phyloP scores from a whole-genome alignment of 2,329 filamentous ascomycete species.

The Fusarium domesticum region DNA sequence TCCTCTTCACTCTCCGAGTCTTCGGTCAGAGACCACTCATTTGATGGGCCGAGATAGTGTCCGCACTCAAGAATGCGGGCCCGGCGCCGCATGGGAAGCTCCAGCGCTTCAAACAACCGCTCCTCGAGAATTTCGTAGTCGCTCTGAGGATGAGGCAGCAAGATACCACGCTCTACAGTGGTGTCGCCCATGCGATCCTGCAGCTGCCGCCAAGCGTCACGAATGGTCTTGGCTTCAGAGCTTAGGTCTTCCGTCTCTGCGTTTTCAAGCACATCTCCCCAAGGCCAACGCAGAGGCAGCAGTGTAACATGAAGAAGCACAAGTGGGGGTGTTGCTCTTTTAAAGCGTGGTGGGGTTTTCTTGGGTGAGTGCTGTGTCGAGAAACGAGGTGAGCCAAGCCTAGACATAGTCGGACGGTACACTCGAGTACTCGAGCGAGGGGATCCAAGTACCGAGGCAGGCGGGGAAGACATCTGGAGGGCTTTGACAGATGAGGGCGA shows the following conservation, averaged over 20 bases:
- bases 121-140: slow-evolving; percentile 81
- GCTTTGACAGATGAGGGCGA: slow-evolving; percentile 67
- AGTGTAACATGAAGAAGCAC: slow-evolving; percentile 77
- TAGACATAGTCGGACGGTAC: slow-evolving; percentile 49
- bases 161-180: slow-evolving; percentile 67
- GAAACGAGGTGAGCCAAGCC: slow-evolving; percentile 53
- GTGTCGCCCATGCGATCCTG: slow-evolving; percentile 70
- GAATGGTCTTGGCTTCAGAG: slow-evolving; percentile 48
- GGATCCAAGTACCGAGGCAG: slow-evolving; percentile 55
- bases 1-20: slow-evolving; percentile 49
- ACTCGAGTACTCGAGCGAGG: slow-evolving; percentile 52
- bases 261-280: slow-evolving; percentile 54
- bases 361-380: slow-evolving; percentile 55
- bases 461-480: slow-evolving; percentile 69
- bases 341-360: slow-evolving; percentile 58
- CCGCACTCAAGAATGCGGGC: slow-evolving; percentile 72
- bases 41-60: slow-evolving; percentile 66
- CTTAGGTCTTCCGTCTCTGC: slow-evolving; percentile 41
- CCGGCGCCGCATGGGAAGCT: slow-evolving; percentile 61
- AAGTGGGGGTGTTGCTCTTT: slow-evolving; percentile 59
- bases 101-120: slow-evolving; percentile 69
- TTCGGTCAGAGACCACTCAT: slow-evolving; percentile 42
- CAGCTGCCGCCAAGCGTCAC: slow-evolving; percentile 63
- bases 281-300: slow-evolving; percentile 65
- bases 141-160: slow-evolving; percentile 74